Percentiles rank a stretch among this genome's conserved stretches.
Conservation (phyloP, 106 monocot species). For the Acanthochlamys bracteata region DNA sequence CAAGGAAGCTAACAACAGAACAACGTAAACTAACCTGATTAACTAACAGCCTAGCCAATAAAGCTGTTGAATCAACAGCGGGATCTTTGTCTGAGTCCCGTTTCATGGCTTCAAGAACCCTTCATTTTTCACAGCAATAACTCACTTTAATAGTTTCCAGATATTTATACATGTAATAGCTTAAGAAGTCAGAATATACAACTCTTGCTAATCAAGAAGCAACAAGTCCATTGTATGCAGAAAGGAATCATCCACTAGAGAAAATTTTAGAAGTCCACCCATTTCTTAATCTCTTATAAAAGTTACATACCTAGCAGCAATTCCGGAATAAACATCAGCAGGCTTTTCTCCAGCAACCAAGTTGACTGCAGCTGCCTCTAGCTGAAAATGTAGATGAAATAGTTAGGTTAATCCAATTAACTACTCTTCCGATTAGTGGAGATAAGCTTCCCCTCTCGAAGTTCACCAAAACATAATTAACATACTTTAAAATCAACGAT, state of each 20-base stretch:
- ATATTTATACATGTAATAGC: not conserved
- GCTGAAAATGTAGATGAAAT: too few species aligned
- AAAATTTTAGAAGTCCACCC: too few species aligned
- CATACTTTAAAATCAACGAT: too few species aligned
- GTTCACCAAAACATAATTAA: too few species aligned
- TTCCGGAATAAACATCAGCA: conserved; percentile 78
- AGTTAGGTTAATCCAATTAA: too few species aligned
- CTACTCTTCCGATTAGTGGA: too few species aligned
- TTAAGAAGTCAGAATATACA: too few species aligned
- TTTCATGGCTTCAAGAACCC: conserved; percentile 64
- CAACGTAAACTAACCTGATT: conserved; percentile 63
- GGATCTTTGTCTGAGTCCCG: conserved; percentile 69
- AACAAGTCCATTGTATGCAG: too few species aligned
- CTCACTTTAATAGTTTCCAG: not conserved
- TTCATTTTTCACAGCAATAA: conserved; percentile 23
- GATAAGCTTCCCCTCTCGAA: too few species aligned
- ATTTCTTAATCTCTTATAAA: too few species aligned
- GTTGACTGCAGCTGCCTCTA: conserved; percentile 84
- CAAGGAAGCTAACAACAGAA: not conserved
- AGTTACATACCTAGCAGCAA: conserved; percentile 77
- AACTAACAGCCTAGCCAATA: conserved; percentile 59
- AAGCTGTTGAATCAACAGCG: conserved; percentile 42
- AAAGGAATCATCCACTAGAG: too few species aligned
- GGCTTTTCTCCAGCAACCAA: conserved; percentile 72
- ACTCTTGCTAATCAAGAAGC: too few species aligned